These are phyloP conservation scores for Rosellinia necatrix DNA, from an alignment of 2,329 filamentous ascomycete species.

Conservation along the genomic window DNA sequence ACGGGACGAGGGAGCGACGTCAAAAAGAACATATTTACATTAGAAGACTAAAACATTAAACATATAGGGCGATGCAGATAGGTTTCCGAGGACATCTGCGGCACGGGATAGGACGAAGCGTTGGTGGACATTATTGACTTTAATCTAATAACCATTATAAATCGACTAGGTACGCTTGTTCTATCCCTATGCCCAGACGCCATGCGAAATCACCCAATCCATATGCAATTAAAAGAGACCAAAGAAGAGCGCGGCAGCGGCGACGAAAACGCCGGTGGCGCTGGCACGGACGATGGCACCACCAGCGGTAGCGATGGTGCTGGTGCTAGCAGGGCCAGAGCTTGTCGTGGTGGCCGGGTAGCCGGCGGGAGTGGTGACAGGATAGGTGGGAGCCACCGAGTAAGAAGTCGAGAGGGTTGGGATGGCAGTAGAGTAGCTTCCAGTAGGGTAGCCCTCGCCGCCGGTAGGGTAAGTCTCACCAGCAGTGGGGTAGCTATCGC, in stretches of 20 bases:
- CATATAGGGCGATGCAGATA: neutral
- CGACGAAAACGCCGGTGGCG: conserved; percentile 31
- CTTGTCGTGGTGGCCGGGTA: conserved; percentile 6
- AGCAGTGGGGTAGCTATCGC: conserved; percentile 11
- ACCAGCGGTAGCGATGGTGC: conserved; percentile 31
- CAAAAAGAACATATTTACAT: conserved; percentile 22
- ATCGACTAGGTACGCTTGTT: conserved; percentile 9
- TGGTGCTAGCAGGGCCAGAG: conserved; percentile 18
- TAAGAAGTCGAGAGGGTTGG: conserved; percentile 20
- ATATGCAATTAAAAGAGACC: conserved; percentile 29
- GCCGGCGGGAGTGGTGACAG: conserved; percentile 12
- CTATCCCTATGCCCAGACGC: conserved; percentile 25
- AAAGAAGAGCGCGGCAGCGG: conserved; percentile 32
- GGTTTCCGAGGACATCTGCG: conserved; percentile 5
- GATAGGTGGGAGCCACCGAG: conserved; percentile 3
- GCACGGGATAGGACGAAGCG: conserved; percentile 13
- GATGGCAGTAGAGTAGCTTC: conserved; percentile 8
- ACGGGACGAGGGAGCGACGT: conserved; percentile 17
- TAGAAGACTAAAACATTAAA: conserved; percentile 29
- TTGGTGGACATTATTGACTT: conserved; percentile 3
- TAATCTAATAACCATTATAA: conserved; percentile 21
- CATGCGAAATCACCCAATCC: conserved; percentile 13
- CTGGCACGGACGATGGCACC: conserved; percentile 25
- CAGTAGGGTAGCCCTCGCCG: neutral
- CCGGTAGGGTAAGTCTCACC: conserved; percentile 10